phyloP scores from a whole-genome alignment of 352 stramenopile species.

The Globisporangium heterothallicum region DNA sequence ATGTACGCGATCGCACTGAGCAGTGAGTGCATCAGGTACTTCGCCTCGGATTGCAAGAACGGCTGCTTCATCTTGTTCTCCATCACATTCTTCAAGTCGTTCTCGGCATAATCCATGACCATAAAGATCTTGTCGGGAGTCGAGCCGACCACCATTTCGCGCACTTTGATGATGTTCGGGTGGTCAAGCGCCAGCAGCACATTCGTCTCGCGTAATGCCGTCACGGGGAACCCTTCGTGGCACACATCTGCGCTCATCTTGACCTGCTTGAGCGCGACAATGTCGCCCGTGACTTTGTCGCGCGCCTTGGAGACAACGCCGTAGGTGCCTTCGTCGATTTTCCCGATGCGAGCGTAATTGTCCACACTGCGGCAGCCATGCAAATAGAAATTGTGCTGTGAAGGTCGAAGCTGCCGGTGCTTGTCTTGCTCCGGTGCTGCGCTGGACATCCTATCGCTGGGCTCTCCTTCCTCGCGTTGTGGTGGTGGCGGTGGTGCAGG shows the following conservation, averaged over 20 bases:
- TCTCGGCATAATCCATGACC: slow-evolving; percentile 89
- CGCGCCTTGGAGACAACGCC: slow-evolving; percentile 94
- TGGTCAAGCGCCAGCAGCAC: slow-evolving; percentile 77
- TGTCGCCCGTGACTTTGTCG: slow-evolving; percentile 86
- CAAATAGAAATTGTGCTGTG: slow-evolving; percentile 67
- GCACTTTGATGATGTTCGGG: slow-evolving; percentile 83
- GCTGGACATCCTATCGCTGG: too few relatives aligned
- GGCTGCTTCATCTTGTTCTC: slow-evolving; percentile 78
- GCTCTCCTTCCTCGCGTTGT: too few relatives aligned
- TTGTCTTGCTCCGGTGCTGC: slow-evolving; percentile 1
- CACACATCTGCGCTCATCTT: slow-evolving; percentile 74
- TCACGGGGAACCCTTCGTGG: slow-evolving; percentile 82
- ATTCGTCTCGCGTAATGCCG: slow-evolving; percentile 82
- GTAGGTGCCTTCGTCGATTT: slow-evolving; percentile 96
- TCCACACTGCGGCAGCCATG: slow-evolving; percentile 93
- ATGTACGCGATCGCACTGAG: slow-evolving; percentile 87
- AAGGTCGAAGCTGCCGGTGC: background rate
- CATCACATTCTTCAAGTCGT: slow-evolving; percentile 84
- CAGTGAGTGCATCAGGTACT: slow-evolving; percentile 92
- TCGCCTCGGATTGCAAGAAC: slow-evolving; percentile 89
- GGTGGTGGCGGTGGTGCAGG: slow-evolving; percentile 1
- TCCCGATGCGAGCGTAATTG: slow-evolving; percentile 91
- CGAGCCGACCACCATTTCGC: slow-evolving; percentile 87
- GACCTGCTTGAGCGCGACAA: slow-evolving; percentile 93
- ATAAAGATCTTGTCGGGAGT: slow-evolving; percentile 88